Percentiles rank a stretch among this genome's conserved stretches.
Conservation (phyloP, 2,329 filamentous ascomycete genomes). For the Aspergillus proliferans region DNA sequence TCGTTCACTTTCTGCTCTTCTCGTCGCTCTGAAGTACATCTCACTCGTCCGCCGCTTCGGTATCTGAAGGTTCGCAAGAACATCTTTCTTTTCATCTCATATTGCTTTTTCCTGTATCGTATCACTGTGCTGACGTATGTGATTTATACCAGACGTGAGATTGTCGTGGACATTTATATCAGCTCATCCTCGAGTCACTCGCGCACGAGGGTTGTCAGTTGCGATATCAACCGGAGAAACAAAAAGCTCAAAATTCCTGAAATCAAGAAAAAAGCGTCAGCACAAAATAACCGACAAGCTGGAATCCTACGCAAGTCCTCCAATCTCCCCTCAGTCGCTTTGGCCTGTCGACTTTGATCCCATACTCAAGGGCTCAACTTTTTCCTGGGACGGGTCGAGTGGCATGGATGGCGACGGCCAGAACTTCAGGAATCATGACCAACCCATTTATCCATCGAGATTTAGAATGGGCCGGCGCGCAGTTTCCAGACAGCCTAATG, state of each 20-base stretch:
- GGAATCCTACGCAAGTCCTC: constrained; percentile 57
- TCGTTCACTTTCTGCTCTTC: background rate
- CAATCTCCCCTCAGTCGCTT: constrained; percentile 61
- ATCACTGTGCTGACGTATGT: background rate
- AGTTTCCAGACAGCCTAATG: constrained; percentile 45
- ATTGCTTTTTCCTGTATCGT: background rate
- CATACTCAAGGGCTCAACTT: constrained; percentile 47
- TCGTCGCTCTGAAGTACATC: background rate
- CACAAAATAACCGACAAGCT: constrained; percentile 47
- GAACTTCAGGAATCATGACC: constrained; percentile 68
- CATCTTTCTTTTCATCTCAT: background rate
- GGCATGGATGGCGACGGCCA: constrained; percentile 76
- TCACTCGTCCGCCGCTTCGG: no score
- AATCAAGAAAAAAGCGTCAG: background rate
- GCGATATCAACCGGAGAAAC: constrained; percentile 7
- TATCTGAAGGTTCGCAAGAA: background rate
- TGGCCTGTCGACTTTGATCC: constrained; percentile 52
- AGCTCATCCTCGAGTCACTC: background rate
- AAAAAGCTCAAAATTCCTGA: background rate
- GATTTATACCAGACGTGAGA: background rate
- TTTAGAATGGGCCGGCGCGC: constrained; percentile 44
- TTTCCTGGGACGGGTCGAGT: constrained; percentile 45
- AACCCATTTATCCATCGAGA: constrained; percentile 53
- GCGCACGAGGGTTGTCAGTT: constrained; percentile 4
- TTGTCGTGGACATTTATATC: background rate